Evolutionary conservation across 495 filamentous ascomycete species (phyloP).

Genomic region (Aspergillus olivimuriae): DNA sequence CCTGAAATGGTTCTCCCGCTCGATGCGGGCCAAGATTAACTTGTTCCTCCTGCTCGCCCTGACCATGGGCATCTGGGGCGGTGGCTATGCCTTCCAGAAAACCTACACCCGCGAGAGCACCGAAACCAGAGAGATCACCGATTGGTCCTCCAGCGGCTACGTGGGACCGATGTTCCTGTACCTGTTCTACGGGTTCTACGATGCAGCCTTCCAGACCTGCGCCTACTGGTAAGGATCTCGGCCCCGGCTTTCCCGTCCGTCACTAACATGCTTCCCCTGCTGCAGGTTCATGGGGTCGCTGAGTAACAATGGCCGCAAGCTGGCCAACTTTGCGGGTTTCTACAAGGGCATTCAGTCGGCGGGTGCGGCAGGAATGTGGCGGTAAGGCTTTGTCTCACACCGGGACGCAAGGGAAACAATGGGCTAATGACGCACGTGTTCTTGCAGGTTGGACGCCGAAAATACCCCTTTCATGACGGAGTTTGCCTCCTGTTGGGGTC

Average conservation of each 20-base stretch:
- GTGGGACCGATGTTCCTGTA: constrained; percentile 84
- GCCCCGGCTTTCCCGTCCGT: neutral
- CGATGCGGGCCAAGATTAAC: constrained; percentile 66
- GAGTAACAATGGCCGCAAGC: constrained; percentile 83
- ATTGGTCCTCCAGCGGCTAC: constrained; percentile 63
- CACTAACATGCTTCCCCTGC: neutral
- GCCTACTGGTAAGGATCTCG: constrained; percentile 69
- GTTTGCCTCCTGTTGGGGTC: constrained; percentile 61
- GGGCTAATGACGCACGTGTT: neutral
- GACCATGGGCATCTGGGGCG: constrained; percentile 82
- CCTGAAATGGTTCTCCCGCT: constrained; percentile 53
- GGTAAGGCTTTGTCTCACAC: constrained; percentile 28
- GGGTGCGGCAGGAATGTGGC: constrained; percentile 84
- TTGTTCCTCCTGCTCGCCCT: constrained; percentile 61
- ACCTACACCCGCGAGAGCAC: constrained; percentile 50
- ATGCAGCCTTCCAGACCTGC: constrained; percentile 78
- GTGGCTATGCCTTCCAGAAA: constrained; percentile 74
- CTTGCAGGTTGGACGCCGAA: constrained; percentile 51
- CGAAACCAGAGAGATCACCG: constrained; percentile 32
- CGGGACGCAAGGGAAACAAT: neutral
- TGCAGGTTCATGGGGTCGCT: constrained; percentile 84
- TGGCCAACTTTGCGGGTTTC: constrained; percentile 90
- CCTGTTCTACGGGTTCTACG: constrained; percentile 90
- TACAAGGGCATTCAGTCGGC: constrained; percentile 97
- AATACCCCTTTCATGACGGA: constrained; percentile 58